Conservation (phyloP, 331 rosid species). For the Rhamnella rubrinervis region DNA sequence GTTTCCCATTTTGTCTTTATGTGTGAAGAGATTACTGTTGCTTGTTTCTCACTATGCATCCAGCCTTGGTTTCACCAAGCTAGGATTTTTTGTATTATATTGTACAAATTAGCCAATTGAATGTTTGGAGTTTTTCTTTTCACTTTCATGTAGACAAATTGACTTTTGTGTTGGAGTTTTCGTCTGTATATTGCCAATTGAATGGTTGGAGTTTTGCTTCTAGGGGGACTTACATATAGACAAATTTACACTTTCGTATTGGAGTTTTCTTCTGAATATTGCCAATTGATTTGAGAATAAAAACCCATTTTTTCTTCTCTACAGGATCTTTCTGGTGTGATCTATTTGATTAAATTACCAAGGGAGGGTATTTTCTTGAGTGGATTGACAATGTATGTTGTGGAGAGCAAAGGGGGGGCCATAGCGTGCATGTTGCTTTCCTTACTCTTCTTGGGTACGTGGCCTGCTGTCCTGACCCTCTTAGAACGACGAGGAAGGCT, state of each 20-base stretch:
- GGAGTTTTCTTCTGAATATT: not conserved
- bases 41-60: too few species aligned
- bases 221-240: too few species aligned
- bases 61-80: not conserved
- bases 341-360: slow-evolving; percentile 23
- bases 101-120: not conserved
- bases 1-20: too few species aligned
- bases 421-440: slow-evolving; percentile 78
- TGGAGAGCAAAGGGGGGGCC: slow-evolving; percentile 90
- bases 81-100: not conserved
- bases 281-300: not conserved
- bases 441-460: slow-evolving; percentile 76
- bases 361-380: slow-evolving; percentile 30
- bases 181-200: not conserved
- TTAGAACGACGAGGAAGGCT: slow-evolving; percentile 85
- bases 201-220: not conserved
- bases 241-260: too few species aligned
- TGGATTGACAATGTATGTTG: slow-evolving; percentile 60
- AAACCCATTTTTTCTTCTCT: not conserved
- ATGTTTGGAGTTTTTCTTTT: not conserved
- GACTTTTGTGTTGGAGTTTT: too few species aligned
- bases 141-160: too few species aligned
- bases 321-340: slow-evolving; percentile 43
- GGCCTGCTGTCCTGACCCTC: slow-evolving; percentile 81
- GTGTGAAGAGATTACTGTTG: too few species aligned